A percentile compares a stretch with the other conserved stretches of the same genome.
Conservation (phyloP, 352 stramenopile genomes). For the Phytophthora cajani region DNA sequence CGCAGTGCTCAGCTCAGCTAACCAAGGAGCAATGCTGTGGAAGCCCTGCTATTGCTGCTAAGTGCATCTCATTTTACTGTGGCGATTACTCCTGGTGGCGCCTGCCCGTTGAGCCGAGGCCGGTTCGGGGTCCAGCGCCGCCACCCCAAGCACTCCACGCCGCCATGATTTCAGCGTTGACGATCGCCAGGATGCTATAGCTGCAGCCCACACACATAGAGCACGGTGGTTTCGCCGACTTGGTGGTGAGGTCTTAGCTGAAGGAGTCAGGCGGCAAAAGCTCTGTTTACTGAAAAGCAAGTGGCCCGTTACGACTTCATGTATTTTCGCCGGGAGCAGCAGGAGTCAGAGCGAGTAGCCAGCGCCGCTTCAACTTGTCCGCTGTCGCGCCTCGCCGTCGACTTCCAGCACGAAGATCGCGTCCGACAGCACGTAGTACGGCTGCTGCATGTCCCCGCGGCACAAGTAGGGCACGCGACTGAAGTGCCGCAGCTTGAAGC, state of each 20-base stretch:
- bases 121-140: slow-evolving; percentile 1
- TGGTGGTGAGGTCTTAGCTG: slow-evolving; percentile 1
- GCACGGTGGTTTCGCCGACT: slow-evolving; percentile 13
- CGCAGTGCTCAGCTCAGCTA: neutral
- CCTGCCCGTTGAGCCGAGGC: neutral
- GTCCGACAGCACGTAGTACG: slow-evolving; percentile 88
- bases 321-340: slow-evolving; percentile 13
- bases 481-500: slow-evolving; percentile 83
- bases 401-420: slow-evolving; percentile 85
- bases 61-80: neutral
- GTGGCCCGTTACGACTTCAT: neutral
- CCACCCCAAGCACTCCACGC: neutral
- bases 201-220: neutral
- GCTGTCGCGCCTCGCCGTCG: slow-evolving; percentile 28
- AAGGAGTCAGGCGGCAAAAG: slow-evolving; percentile 9
- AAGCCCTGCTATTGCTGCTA: neutral
- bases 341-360: slow-evolving; percentile 4
- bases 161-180: slow-evolving; percentile 22
- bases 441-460: slow-evolving; percentile 75
- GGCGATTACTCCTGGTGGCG: too few species aligned
- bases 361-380: slow-evolving; percentile 18
- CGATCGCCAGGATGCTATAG: neutral
- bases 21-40: slow-evolving; percentile 6
- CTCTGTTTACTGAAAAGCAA: slow-evolving; percentile 33
- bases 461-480: slow-evolving; percentile 87